These are phyloP conservation scores for Coemansia sp. DNA, from an alignment of 192 early-diverging fungal species.

Conservation along the genomic window DNA sequence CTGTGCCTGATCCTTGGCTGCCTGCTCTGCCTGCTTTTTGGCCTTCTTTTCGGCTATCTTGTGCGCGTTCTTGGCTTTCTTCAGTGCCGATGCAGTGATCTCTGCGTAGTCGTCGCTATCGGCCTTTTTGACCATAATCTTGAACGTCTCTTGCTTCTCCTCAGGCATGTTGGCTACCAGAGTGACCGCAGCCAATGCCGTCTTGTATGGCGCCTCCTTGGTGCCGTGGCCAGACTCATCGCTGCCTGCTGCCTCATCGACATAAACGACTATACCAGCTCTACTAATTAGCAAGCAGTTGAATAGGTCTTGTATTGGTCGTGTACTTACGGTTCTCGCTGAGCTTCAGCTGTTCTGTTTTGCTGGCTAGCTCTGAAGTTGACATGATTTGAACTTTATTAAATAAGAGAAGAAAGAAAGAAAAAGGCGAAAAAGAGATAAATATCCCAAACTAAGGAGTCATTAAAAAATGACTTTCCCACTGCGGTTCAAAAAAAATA, in stretches of 20 bases:
- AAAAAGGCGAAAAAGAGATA: neutral
- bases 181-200: constrained; percentile 70
- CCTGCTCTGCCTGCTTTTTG: constrained; percentile 75
- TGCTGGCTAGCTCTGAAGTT: constrained; percentile 25
- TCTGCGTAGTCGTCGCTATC: constrained; percentile 68
- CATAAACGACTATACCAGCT: constrained; percentile 37
- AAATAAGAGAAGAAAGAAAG: constrained; percentile 4
- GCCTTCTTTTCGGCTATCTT: constrained; percentile 68
- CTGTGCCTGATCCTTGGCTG: constrained; percentile 63
- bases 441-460: neutral
- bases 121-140: constrained; percentile 70
- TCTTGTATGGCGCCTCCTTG: constrained; percentile 73
- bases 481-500: constrained; percentile 1
- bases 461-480: neutral
- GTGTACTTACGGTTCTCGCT: constrained; percentile 31
- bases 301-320: neutral
- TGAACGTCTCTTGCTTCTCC: constrained; percentile 45
- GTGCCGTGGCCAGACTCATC: constrained; percentile 80
- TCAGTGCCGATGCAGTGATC: constrained; percentile 84
- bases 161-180: constrained; percentile 48
- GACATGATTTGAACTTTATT: constrained; percentile 21
- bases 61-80: constrained; percentile 82
- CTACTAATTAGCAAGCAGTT: neutral
- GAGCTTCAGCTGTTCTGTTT: constrained; percentile 30
- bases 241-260: constrained; percentile 81